Conservation (phyloP, 2,329 filamentous ascomycete genomes). For the Dendryphion nanum region DNA sequence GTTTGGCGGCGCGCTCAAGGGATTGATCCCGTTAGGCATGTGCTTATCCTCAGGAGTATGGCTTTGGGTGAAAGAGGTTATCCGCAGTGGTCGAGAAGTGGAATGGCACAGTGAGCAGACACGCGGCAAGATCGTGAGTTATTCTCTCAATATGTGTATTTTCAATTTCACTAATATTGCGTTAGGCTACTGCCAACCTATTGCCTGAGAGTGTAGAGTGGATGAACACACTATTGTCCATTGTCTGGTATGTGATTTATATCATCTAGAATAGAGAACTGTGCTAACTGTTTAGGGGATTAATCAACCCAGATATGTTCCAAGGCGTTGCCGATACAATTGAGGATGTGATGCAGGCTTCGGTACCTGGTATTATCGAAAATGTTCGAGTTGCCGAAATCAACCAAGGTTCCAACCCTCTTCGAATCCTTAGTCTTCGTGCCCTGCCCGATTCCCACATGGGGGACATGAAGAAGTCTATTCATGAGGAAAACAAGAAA, state of each 20-base stretch:
- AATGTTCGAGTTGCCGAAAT: slow-evolving; percentile 95
- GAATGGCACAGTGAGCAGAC: slow-evolving; percentile 89
- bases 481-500: slow-evolving; percentile 75
- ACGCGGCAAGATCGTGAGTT: slow-evolving; percentile 69
- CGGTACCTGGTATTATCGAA: slow-evolving; percentile 85
- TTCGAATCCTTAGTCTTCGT: slow-evolving; percentile 83
- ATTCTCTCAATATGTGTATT: too few relatives aligned
- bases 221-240: slow-evolving; percentile 85
- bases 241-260: too few relatives aligned
- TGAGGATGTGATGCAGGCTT: slow-evolving; percentile 96
- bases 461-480: slow-evolving; percentile 75
- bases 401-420: slow-evolving; percentile 85
- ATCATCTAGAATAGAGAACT: too few relatives aligned
- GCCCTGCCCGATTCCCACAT: slow-evolving; percentile 82
- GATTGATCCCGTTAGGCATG: slow-evolving; percentile 69
- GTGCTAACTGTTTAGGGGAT: too few relatives aligned
- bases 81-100: slow-evolving; percentile 74
- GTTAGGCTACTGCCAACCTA: slow-evolving; percentile 74
- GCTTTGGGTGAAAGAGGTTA: slow-evolving; percentile 85
- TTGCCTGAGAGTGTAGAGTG: slow-evolving; percentile 89
- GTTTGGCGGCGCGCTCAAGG: slow-evolving; percentile 75
- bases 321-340: slow-evolving; percentile 86
- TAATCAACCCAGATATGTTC: slow-evolving; percentile 96
- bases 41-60: slow-evolving; percentile 77
- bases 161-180: neutral